Evolutionary conservation across 345 rosid genomes (phyloP), one percentile per base, ranked within the genome.

Genomic region (Stellera chamaejasme): DNA sequence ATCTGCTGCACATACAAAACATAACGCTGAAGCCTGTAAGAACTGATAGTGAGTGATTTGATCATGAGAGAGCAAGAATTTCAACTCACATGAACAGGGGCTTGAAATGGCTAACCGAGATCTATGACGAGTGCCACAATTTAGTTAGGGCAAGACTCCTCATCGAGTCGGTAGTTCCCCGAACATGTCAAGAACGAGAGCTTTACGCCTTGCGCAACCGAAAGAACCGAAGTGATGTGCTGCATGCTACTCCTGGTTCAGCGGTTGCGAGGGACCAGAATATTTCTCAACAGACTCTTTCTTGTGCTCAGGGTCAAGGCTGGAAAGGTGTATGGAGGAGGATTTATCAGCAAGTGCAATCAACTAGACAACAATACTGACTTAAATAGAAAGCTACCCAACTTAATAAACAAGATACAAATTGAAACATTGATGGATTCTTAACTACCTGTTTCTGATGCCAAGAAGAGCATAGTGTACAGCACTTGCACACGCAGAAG

Each of bases 221-320:
- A 32, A 32, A 32, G 39, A 32, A 32, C 39, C 39, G 9, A 47
- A 28, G 44, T 16, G 47, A 15, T 50, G 60, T 59, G 55, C 58
- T 10, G 53, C 45, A 42, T 60, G 66, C 69, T 69, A 63, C 56
- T 73, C 67, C 56, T 62, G 62, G 41, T 76, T 76, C 32, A 52
- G 65, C 4, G 73, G 74, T 59, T 65, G 71, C 58, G 75, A 55
- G 15, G 94, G 91, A 57, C 91, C 99, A 61, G 80, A 70, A 74
- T 93, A 93, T 66, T 93, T 93, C 78, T 93, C 94, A 84, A 87
- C 82, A n/a, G 96, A 93, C 70, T 93, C 99, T 70, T 84, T 87
- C 70, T 89, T 93, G 72, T 63, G 99, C 61, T 82, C 94, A 54
- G 96, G 96, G 75, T 93, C 96, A 64, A 93, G 99, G 77, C 99